A percentile compares a stretch with the other conserved stretches of the same genome.
Evolutionary conservation across 805 yeast species (phyloP).

Genomic region (Torulaspora gathmanii): DNA sequence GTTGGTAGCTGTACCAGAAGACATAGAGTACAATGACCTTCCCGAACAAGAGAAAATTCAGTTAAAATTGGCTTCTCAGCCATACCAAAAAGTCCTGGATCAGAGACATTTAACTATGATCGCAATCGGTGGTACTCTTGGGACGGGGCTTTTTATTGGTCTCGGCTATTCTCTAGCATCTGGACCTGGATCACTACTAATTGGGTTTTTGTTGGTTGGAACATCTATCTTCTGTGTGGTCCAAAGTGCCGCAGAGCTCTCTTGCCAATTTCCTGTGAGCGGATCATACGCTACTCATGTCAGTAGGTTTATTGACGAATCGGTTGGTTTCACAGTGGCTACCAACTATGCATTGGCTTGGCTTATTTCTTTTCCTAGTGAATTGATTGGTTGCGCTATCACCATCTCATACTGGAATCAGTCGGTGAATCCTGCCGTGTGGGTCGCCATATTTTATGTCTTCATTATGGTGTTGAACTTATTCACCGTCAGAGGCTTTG

Average conservation of each 20-base stretch:
- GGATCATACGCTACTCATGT: slow-evolving; percentile 56
- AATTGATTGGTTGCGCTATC: slow-evolving; percentile 52
- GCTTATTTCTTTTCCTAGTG: slow-evolving; percentile 51
- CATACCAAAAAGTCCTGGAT: slow-evolving; percentile 17
- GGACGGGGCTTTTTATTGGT: slow-evolving; percentile 34
- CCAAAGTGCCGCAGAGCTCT: slow-evolving; percentile 41
- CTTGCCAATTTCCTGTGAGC: slow-evolving; percentile 47
- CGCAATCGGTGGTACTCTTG: slow-evolving; percentile 33
- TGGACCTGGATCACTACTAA: slow-evolving; percentile 30
- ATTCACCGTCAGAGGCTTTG: slow-evolving; percentile 50
- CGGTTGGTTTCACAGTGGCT: slow-evolving; percentile 60
- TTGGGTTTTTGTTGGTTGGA: slow-evolving; percentile 29
- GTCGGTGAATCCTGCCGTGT: slow-evolving; percentile 24
- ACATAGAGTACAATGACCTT: slow-evolving; percentile 4
- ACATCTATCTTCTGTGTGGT: slow-evolving; percentile 29
- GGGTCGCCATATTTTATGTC: slow-evolving; percentile 26
- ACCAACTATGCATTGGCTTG: slow-evolving; percentile 55
- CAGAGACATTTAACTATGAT: slow-evolving; percentile 32
- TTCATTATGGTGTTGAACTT: slow-evolving; percentile 45
- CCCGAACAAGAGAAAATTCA: slow-evolving; percentile 13
- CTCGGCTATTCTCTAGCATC: slow-evolving; percentile 24
- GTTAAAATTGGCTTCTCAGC: slow-evolving; percentile 17
- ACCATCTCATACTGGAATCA: slow-evolving; percentile 46
- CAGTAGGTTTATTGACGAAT: slow-evolving; percentile 53
- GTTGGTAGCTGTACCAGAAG: slow-evolving; percentile 6